Evolutionary conservation across 495 filamentous ascomycete species (phyloP).

Genomic region (Podospora appendiculata): DNA sequence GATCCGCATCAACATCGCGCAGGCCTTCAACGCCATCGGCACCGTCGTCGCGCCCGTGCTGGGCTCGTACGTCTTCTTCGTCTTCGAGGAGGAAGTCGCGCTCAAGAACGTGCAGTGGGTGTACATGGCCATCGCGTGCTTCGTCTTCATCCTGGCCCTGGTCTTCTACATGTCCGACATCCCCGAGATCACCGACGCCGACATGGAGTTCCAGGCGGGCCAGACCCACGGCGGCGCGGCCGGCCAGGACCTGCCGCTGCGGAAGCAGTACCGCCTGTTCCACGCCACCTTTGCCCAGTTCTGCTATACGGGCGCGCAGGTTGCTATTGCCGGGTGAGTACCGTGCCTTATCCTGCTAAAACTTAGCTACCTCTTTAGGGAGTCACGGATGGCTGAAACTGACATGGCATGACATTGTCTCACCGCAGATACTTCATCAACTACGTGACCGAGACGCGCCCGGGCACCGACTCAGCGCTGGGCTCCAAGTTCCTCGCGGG

Average conservation of each 20-base stretch:
- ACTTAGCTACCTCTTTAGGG: too few species aligned
- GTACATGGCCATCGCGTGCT: conserved; percentile 63
- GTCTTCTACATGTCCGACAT: conserved; percentile 59
- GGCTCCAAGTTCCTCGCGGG: conserved; percentile 52
- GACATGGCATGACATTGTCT: neutral
- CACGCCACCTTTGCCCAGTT: conserved; percentile 60
- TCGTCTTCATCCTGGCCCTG: conserved; percentile 56
- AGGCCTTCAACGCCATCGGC: conserved; percentile 63
- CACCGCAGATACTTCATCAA: conserved; percentile 33
- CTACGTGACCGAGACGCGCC: conserved; percentile 20
- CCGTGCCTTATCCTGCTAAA: too few species aligned
- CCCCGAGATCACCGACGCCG: conserved; percentile 67
- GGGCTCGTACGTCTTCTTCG: conserved; percentile 63
- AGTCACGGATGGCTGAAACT: neutral
- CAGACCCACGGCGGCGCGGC: conserved; percentile 28
- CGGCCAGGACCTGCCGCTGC: conserved; percentile 41
- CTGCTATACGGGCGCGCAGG: conserved; percentile 64
- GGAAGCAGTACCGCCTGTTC: conserved; percentile 60
- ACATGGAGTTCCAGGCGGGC: conserved; percentile 50
- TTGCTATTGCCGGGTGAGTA: conserved; percentile 41
- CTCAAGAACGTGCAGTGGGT: conserved; percentile 64
- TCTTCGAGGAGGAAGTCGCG: conserved; percentile 40
- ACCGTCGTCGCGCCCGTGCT: conserved; percentile 54
- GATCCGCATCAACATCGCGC: conserved; percentile 60
- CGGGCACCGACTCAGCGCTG: conserved; percentile 10